phyloP scores from a whole-genome alignment of 768 basidiomycete species.

The Mycena latifolia region DNA sequence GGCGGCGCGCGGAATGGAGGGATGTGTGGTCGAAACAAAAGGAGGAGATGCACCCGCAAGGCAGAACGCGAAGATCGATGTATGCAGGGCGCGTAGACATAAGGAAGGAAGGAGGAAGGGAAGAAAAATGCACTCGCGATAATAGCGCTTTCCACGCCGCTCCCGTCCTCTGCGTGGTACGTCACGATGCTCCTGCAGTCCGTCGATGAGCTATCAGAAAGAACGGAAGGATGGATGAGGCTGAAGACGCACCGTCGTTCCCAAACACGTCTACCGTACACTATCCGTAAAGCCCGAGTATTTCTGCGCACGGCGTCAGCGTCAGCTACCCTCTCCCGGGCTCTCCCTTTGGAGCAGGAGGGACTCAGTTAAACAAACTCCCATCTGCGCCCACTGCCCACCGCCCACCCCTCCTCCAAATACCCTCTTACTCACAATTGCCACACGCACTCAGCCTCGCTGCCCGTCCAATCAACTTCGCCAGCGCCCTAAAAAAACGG shows the following conservation, averaged over 20 bases:
- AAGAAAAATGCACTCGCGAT: slow-evolving; percentile 65
- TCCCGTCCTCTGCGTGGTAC: slow-evolving; percentile 90
- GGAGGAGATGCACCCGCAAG: too few species aligned
- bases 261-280: slow-evolving; percentile 95
- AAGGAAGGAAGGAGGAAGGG: neutral
- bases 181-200: slow-evolving; percentile 73
- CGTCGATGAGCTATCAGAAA: too few species aligned
- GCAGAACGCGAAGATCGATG: too few species aligned
- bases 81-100: too few species aligned
- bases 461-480: slow-evolving; percentile 90
- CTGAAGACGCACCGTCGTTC: slow-evolving; percentile 79
- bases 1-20: too few species aligned
- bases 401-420: slow-evolving; percentile 89
- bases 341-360: neutral
- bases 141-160: slow-evolving; percentile 96
- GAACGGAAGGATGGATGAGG: slow-evolving; percentile 1
- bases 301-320: slow-evolving; percentile 76
- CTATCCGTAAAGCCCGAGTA: slow-evolving; percentile 96
- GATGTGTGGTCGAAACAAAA: too few species aligned
- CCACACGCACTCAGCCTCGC: slow-evolving; percentile 92
- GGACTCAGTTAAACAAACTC: slow-evolving; percentile 87
- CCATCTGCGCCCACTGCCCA: slow-evolving; percentile 97
- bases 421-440: slow-evolving; percentile 96
- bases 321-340: neutral
- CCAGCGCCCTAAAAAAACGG: slow-evolving; percentile 97